phyloP scores from a whole-genome alignment of 176 grass and related monocot species.

The Dendrocalamus sinicus region DNA sequence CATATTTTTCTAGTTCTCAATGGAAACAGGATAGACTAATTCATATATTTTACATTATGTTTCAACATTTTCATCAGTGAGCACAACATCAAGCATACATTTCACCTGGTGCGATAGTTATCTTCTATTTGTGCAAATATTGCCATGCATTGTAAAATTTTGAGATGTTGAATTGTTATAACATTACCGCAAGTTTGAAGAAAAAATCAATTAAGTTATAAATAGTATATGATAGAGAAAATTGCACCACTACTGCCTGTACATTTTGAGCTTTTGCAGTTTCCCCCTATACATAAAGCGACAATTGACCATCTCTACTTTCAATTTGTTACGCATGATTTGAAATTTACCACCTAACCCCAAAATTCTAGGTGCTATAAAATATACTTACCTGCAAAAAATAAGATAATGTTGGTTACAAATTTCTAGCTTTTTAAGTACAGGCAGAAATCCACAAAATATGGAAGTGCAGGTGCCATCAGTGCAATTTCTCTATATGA shows the following conservation, averaged over 20 bases:
- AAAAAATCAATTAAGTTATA: background rate
- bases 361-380: background rate
- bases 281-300: background rate
- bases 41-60: background rate
- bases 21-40: background rate
- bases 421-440: background rate
- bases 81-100: background rate
- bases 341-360: background rate
- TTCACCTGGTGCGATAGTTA: background rate
- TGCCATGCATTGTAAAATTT: background rate
- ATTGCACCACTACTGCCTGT: background rate
- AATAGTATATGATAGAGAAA: background rate
- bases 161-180: background rate
- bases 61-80: background rate
- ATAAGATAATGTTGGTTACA: background rate
- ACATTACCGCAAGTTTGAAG: background rate
- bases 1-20: background rate
- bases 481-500: background rate
- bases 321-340: background rate
- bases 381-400: background rate
- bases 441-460: background rate
- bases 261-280: background rate
- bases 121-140: background rate
- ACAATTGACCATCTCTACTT: background rate
- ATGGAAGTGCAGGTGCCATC: background rate